Evolutionary conservation across 345 rosid species (phyloP).

Genomic region (Aquilaria yunnanensis): DNA sequence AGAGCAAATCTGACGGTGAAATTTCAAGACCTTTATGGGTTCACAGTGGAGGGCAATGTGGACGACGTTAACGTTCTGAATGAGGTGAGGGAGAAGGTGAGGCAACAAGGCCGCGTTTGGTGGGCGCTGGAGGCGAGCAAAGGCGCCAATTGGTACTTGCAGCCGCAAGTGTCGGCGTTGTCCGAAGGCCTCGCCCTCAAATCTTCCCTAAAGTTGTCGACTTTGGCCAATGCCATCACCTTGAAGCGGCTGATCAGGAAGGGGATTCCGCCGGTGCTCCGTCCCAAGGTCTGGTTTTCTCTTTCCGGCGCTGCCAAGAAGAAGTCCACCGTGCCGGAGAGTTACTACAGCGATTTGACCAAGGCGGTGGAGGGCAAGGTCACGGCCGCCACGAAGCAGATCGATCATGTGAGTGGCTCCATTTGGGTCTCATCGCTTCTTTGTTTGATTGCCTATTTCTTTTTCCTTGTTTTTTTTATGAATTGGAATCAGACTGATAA

Average conservation of each 20-base stretch:
- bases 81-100: conserved; percentile 95
- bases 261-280: conserved; percentile 92
- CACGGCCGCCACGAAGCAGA: conserved; percentile 92
- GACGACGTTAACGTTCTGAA: conserved; percentile 93
- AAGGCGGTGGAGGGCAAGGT: conserved; percentile 94
- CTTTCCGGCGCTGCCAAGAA: conserved; percentile 99
- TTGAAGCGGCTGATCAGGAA: conserved; percentile 89
- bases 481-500: neutral
- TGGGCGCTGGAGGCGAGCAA: conserved; percentile 99
- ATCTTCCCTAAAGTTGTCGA: conserved; percentile 76
- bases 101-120: conserved; percentile 96
- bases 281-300: conserved; percentile 99
- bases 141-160: conserved; percentile 98
- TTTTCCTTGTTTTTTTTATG: neutral
- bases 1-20: conserved; percentile 87
- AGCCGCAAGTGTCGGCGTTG: conserved; percentile 55
- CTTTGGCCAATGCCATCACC: conserved; percentile 75
- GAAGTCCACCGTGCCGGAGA: conserved; percentile 96
- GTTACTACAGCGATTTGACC: conserved; percentile 77
- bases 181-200: conserved; percentile 74
- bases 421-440: neutral
- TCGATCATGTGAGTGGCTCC: conserved; percentile 82
- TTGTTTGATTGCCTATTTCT: neutral
- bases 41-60: conserved; percentile 96
- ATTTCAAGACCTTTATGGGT: conserved; percentile 92